phyloP scores from a whole-genome alignment of 2,329 filamentous ascomycete genomes.

The Aureobasidium sp. region DNA sequence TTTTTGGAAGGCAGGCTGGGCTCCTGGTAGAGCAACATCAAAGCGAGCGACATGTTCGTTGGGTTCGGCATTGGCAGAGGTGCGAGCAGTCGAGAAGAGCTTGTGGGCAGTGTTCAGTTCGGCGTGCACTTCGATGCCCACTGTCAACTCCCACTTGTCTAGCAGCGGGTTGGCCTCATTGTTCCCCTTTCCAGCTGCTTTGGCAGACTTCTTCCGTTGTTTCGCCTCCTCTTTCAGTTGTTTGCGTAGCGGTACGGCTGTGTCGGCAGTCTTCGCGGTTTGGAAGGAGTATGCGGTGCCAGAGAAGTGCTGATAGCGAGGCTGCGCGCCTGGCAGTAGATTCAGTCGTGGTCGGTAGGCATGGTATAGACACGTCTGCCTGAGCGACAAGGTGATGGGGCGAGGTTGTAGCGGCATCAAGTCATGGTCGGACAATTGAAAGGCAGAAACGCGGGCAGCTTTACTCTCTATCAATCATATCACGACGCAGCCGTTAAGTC shows the following conservation, averaged over 20 bases:
- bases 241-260: slow-evolving; percentile 28
- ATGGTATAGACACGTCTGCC: neutral
- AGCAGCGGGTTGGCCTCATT: slow-evolving; percentile 18
- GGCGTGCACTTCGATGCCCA: slow-evolving; percentile 95
- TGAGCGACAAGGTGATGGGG: neutral
- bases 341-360: neutral
- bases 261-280: slow-evolving; percentile 3
- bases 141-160: slow-evolving; percentile 79
- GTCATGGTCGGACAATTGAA: neutral
- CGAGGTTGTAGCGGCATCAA: slow-evolving; percentile 11
- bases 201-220: slow-evolving; percentile 20
- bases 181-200: slow-evolving; percentile 14
- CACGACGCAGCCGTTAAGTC: neutral
- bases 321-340: no score
- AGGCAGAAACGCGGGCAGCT: neutral
- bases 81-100: slow-evolving; percentile 65
- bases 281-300: neutral
- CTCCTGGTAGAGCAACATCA: slow-evolving; percentile 81
- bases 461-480: neutral
- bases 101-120: slow-evolving; percentile 85
- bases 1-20: slow-evolving; percentile 75
- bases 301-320: neutral
- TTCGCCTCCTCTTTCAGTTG: slow-evolving; percentile 34
- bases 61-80: slow-evolving; percentile 36
- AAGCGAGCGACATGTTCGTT: slow-evolving; percentile 87